Base-by-base conservation (phyloP, 148 eudicot genomes). In the Vaccinium macrocarpon region DNA sequence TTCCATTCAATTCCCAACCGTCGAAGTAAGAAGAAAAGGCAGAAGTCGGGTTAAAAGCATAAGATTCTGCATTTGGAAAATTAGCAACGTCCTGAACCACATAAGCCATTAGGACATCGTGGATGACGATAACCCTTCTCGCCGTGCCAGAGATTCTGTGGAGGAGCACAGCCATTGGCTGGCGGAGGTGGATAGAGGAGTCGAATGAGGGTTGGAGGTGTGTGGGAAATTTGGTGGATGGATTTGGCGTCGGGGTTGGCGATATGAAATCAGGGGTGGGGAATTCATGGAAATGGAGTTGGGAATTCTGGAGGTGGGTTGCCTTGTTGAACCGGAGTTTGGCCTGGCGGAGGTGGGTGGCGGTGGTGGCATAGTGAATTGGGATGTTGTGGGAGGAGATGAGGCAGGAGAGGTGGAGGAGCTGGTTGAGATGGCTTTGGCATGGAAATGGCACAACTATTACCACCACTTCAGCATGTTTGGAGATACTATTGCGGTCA, bases 281-380 rank as follows among this genome's bases (percentile, higher is more conserved):
- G 35, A 83, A 56, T 8, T 83, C 59, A 19, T 79, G 68, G 76
- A 49, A 83, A 15, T 73, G 79, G 80, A 81, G 80, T 61, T 48
- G 50, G 52, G 19, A 21, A 27, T 5, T 57, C 35, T 46, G 8
- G 27, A 61, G 71, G 52, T 32, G 83, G 88, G 80, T 78, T n/a
- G 21, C 13, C 14, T 56, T 71, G 9, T 70, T 74, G 53, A 79
- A 49, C 18, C 88, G 86, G 35, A 85, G 64, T 72, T 85, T 85
- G 83, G 88, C 91, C 79, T 87, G 91, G 74, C 52, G 89, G 70
- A 62, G 87, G 64, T 87, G 89, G 78, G 70, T 83, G 75, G 88
- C 23, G 6, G 86, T 81, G 59, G 74, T 46, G 18, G 74, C 80
- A 3, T 76, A 87, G 82, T 87, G 85, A 55, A 85, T 88, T 0